A percentile compares a stretch with the other conserved stretches of the same genome.
phyloP scores from a whole-genome alignment of 371 early-diverging fungal genomes.

The Apophysomyces sp. region DNA sequence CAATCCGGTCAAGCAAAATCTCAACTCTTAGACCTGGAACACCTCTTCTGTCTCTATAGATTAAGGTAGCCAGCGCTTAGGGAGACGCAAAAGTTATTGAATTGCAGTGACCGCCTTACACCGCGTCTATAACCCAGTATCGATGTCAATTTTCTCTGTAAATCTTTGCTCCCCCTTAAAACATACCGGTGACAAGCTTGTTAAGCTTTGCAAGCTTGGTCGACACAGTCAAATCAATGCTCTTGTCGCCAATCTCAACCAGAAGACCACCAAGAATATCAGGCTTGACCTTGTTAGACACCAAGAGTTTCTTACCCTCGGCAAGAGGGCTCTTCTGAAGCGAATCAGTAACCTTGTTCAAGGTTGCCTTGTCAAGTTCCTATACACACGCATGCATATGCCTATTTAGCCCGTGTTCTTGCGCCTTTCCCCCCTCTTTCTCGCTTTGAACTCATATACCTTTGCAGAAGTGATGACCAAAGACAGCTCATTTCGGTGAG shows the following conservation, averaged over 20 bases:
- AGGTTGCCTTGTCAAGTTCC: slow-evolving; percentile 52
- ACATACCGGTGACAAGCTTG: slow-evolving; percentile 75
- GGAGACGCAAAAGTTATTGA: no score
- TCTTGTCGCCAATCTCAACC: slow-evolving; percentile 97
- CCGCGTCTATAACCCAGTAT: no score
- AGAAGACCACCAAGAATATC: slow-evolving; percentile 94
- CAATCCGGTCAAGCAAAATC: no score
- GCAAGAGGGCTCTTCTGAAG: slow-evolving; percentile 54
- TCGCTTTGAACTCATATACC: no score
- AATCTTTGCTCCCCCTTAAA: not conserved
- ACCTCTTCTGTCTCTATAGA: no score
- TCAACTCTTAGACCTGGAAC: no score
- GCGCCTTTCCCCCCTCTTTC: not conserved
- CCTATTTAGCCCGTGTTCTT: not conserved
- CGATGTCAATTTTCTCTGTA: no score
- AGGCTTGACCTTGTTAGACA: slow-evolving; percentile 93
- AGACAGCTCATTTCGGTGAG: slow-evolving; percentile 89
- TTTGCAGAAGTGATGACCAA: slow-evolving; percentile 92
- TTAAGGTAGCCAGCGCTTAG: no score
- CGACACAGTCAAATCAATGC: slow-evolving; percentile 96
- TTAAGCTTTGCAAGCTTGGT: slow-evolving; percentile 94
- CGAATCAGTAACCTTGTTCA: slow-evolving; percentile 53
- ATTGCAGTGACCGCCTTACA: no score
- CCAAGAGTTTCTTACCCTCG: slow-evolving; percentile 62
- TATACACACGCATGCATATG: slow-evolving; percentile 13